Base-by-base conservation (phyloP, 345 rosid species). In the Erodium maritimum region DNA sequence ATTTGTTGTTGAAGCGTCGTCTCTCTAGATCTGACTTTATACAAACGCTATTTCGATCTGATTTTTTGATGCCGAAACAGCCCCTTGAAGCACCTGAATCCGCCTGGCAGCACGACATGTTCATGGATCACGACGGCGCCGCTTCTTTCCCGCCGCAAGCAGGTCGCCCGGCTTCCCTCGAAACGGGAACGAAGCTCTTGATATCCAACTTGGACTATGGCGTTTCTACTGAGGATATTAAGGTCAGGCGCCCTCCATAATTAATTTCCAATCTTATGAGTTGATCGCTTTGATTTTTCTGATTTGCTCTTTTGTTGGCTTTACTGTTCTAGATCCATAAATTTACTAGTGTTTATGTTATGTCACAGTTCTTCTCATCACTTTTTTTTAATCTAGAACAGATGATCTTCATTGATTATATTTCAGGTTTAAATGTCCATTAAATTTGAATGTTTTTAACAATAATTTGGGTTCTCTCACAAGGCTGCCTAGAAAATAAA, bases 201-300 rank as follows among this genome's bases (percentile, higher is more conserved):
- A 71, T 83, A 3, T 86, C 87, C n/a, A 83, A 83, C 59, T 73
- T 86, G 19, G 84, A 80, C 2, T 81, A 77, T 58, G 95, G 87
- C 1, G 90, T 86, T 63, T 76, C 90, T 1, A 86, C 80, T 33
- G 86, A 78, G 54, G 90, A 86, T 67, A 75, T 86, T 24, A 83
- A 86, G 90, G 94, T 29, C 37, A 29, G 2, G 37, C 37, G n/a
- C n/a, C n/a, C n/a, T n/a, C n/a, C n/a, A n/a, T n/a, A n/a, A n/a
- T 83, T 1, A 17, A 6, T 51, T 17, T 17, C 8, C 13, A 17
- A 51, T 6, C 18, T 5, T 5, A 51, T 51, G 8, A 51, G 20
- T 5, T 17, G 17, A 51, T 5, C 5, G 8, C 13, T 13, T n/a
- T 4, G n/a, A n/a, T n/a, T 29, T 29, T 25, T 25, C 33, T 25